phyloP scores from a whole-genome alignment of 148 eudicot species.

The Salicornia ramosissima region DNA sequence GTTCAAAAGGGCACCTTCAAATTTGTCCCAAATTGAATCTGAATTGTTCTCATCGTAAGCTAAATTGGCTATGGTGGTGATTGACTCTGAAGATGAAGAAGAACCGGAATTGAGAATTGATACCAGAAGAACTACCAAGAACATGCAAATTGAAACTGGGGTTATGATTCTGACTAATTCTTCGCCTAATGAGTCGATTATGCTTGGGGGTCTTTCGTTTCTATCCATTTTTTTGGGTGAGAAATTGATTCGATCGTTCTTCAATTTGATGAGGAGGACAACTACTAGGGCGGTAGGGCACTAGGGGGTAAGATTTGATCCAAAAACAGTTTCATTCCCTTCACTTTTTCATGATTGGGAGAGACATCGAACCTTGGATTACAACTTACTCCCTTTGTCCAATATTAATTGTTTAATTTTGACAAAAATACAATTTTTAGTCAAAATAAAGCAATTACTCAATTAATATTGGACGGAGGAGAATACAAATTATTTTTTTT shows the following conservation, averaged over 20 bases:
- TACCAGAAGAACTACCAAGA: constrained; percentile 65
- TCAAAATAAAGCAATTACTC: no score
- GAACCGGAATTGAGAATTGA: constrained; percentile 38
- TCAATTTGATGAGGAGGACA: constrained; percentile 6
- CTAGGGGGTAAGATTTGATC: not conserved
- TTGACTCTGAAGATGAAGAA: constrained; percentile 38
- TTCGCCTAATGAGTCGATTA: constrained; percentile 74
- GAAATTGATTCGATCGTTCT: not conserved
- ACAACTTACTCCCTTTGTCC: no score
- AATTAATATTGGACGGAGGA: no score
- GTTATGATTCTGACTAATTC: constrained; percentile 77
- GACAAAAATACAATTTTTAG: no score
- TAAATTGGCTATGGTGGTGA: constrained; percentile 58
- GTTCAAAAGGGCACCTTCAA: constrained; percentile 83
- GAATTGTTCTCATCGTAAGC: constrained; percentile 67
- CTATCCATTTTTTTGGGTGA: constrained; percentile 44
- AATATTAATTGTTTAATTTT: no score
- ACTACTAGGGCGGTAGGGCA: no score
- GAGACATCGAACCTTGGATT: no score
- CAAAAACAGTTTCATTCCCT: no score
- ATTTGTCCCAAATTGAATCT: constrained; percentile 72
- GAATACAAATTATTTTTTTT: no score
- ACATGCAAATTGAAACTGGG: constrained; percentile 92
- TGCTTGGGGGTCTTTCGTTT: constrained; percentile 45
- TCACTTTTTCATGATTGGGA: no score